Conservation (phyloP, 164 flowering plant genomes). For the Kingdonia uniflora region DNA sequence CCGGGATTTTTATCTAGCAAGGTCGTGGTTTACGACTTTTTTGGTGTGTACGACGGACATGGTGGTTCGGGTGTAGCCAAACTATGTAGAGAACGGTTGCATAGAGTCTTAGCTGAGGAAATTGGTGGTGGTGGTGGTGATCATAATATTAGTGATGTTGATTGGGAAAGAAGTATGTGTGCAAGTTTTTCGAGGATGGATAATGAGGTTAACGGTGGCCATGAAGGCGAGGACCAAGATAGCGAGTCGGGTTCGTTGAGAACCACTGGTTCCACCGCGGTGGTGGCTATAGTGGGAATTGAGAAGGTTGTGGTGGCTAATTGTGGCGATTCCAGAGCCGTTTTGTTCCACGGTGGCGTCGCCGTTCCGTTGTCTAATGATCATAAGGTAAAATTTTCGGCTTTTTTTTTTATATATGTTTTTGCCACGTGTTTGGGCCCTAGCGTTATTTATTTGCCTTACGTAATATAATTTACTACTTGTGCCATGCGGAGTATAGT, state of each 20-base stretch:
- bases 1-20: conserved; percentile 20
- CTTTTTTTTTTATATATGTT: not conserved
- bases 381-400: conserved; percentile 48
- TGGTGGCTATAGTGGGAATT: conserved; percentile 57
- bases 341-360: conserved; percentile 40
- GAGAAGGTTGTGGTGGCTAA: conserved; percentile 58
- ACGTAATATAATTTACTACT: no score
- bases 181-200: conserved; percentile 51
- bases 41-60: conserved; percentile 77
- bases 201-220: conserved; percentile 30
- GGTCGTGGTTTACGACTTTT: conserved; percentile 34
- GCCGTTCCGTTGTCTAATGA: conserved; percentile 56
- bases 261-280: conserved; percentile 63
- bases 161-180: conserved; percentile 54
- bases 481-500: no score
- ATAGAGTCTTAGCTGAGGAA: conserved; percentile 32
- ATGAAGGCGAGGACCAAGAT: conserved; percentile 14
- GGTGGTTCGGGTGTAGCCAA: conserved; percentile 64
- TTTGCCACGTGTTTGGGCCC: no score
- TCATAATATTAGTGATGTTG: conserved; percentile 6
- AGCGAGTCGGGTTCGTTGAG: conserved; percentile 6
- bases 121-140: conserved; percentile 5
- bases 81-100: conserved; percentile 46
- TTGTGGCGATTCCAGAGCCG: conserved; percentile 86
- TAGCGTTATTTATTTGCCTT: no score